A percentile compares a stretch with the other conserved stretches of the same genome.
phyloP scores from a whole-genome alignment of 148 eudicot species.

The Vaccinium myrtillus region DNA sequence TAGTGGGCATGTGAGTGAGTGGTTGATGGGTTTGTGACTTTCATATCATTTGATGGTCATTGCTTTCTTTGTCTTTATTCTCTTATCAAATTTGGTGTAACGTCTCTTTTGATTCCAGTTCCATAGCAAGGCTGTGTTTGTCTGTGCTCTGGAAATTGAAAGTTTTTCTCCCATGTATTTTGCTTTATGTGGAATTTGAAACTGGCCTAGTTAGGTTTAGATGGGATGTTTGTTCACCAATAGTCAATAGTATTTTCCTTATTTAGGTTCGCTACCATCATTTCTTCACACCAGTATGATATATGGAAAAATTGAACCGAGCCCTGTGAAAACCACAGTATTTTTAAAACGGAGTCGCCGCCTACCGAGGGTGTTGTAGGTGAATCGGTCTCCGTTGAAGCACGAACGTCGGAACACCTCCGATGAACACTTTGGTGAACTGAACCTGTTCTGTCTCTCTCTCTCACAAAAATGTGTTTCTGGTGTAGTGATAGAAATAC shows the following conservation, averaged over 20 bases:
- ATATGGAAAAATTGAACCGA: too few relatives aligned
- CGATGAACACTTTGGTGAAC: too few relatives aligned
- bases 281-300: background rate
- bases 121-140: background rate
- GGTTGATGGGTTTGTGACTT: conserved; percentile 1
- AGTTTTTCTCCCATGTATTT: background rate
- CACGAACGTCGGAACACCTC: too few relatives aligned
- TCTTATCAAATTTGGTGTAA: background rate
- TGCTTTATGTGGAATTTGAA: background rate
- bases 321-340: too few relatives aligned
- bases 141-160: background rate
- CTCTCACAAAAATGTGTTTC: too few relatives aligned
- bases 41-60: conserved; percentile 12
- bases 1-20: conserved; percentile 13
- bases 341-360: too few relatives aligned
- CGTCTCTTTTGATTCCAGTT: background rate
- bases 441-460: too few relatives aligned
- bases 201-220: background rate
- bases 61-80: conserved; percentile 5
- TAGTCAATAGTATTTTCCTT: background rate
- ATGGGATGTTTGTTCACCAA: background rate
- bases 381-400: too few relatives aligned
- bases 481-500: too few relatives aligned
- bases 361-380: too few relatives aligned
- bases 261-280: background rate